A percentile compares a stretch with the other conserved stretches of the same genome.
Conservation (phyloP, 768 basidiomycete genomes). For the Pisolithus tinctorius region DNA sequence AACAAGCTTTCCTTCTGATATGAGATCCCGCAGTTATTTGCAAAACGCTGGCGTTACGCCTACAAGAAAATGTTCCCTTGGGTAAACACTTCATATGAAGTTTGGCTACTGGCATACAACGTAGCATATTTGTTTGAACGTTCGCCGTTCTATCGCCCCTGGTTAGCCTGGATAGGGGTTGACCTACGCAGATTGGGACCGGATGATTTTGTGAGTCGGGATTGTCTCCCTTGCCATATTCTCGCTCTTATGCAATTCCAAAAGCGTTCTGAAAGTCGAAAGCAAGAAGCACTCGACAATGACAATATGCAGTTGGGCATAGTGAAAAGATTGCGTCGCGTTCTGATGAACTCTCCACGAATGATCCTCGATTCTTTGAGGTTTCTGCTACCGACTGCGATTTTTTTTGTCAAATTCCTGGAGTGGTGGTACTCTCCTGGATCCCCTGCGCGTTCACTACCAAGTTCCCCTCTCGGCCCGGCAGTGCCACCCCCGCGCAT, state of each 20-base stretch:
- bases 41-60: constrained; percentile 44
- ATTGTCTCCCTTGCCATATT: background rate
- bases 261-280: constrained; percentile 11
- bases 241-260: constrained; percentile 1
- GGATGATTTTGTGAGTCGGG: constrained; percentile 65
- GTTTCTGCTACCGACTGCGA: constrained; percentile 75
- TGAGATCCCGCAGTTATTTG: constrained; percentile 36
- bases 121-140: constrained; percentile 85
- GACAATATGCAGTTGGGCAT: constrained; percentile 29
- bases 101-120: constrained; percentile 81
- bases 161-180: constrained; percentile 81
- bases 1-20: constrained; percentile 1
- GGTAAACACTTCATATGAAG: constrained; percentile 68
- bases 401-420: constrained; percentile 93
- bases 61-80: constrained; percentile 82
- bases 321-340: constrained; percentile 37
- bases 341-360: constrained; percentile 50
- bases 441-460: constrained; percentile 74
- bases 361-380: constrained; percentile 72
- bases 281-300: constrained; percentile 14
- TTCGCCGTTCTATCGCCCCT: constrained; percentile 84
- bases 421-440: constrained; percentile 99
- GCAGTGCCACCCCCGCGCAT: constrained; percentile 72
- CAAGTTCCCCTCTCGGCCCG: constrained; percentile 55
- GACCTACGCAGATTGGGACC: constrained; percentile 73